Evolutionary conservation across 495 filamentous ascomycete species (phyloP).

Genomic region (Penicillium chermesinum): DNA sequence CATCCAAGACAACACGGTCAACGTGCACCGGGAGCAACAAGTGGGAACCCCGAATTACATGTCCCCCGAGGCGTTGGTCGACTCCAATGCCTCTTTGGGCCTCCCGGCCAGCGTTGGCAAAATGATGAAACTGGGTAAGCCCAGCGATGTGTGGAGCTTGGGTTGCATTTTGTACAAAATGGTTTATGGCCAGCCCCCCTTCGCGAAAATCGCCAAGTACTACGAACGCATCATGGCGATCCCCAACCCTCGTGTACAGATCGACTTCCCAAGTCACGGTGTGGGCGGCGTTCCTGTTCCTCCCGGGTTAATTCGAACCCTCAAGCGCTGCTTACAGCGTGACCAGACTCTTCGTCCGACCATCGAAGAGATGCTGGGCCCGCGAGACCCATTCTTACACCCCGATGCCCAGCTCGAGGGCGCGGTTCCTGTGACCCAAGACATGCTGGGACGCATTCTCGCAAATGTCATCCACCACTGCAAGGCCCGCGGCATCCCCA

Average conservation of each 20-base stretch:
- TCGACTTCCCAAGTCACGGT: constrained; percentile 74
- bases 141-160: constrained; percentile 91
- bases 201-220: constrained; percentile 83
- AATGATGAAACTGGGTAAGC: constrained; percentile 92
- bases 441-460: constrained; percentile 70
- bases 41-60: constrained; percentile 98
- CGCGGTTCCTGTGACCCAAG: constrained; percentile 67
- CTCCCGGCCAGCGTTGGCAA: constrained; percentile 57
- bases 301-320: constrained; percentile 60
- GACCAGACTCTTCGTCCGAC: constrained; percentile 74
- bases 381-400: constrained; percentile 74
- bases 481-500: constrained; percentile 59
- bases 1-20: constrained; percentile 93
- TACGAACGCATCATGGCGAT: constrained; percentile 74
- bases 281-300: constrained; percentile 71
- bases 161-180: constrained; percentile 98
- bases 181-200: constrained; percentile 89
- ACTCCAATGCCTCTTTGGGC: constrained; percentile 67
- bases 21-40: constrained; percentile 92
- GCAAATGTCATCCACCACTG: constrained; percentile 72
- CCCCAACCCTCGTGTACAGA: constrained; percentile 76
- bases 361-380: constrained; percentile 65
- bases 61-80: constrained; percentile 89
- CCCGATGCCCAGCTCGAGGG: constrained; percentile 61
- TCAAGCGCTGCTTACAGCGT: constrained; percentile 75